Percentiles rank a stretch among this genome's conserved stretches.
phyloP scores from a whole-genome alignment of 176 grass and related monocot genomes.

The Aegilops umbellulata region DNA sequence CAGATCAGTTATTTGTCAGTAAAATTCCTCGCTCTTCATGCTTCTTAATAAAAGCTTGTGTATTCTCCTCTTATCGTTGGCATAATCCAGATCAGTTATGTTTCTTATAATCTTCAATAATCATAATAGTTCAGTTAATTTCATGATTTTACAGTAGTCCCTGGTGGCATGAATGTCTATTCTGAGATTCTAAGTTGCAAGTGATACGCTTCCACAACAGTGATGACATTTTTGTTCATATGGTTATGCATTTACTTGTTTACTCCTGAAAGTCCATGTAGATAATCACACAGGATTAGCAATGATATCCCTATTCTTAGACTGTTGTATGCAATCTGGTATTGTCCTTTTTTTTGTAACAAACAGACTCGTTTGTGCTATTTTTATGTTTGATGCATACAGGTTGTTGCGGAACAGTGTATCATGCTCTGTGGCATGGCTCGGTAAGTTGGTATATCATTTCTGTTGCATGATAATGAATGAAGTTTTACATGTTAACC shows the following conservation, averaged over 20 bases:
- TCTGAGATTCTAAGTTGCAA: not conserved
- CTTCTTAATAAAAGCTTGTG: not conserved
- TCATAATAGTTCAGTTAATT: slow-evolving; percentile 8
- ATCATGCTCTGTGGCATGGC: slow-evolving; percentile 84
- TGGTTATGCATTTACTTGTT: not conserved
- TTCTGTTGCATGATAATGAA: slow-evolving; percentile 5
- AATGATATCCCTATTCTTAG: not conserved
- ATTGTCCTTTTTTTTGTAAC: not conserved
- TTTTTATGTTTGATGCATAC: slow-evolving; percentile 3
- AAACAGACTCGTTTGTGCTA: too few species aligned
- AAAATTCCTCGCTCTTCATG: not conserved
- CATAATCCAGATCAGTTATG: not conserved
- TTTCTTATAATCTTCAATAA: not conserved
- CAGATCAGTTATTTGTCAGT: not conserved
- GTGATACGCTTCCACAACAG: not conserved
- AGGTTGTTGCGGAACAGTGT: slow-evolving; percentile 92
- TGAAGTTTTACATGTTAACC: not conserved
- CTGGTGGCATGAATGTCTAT: slow-evolving; percentile 1
- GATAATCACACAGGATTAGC: not conserved
- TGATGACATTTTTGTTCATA: not conserved
- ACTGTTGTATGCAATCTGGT: not conserved
- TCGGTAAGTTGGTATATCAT: slow-evolving; percentile 64
- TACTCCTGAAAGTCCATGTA: not conserved
- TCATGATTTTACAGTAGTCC: slow-evolving; percentile 4
- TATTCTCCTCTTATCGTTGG: not conserved